Base-by-base conservation (phyloP, 176 grass and related monocot genomes). In the Puccinellia tenuiflora region DNA sequence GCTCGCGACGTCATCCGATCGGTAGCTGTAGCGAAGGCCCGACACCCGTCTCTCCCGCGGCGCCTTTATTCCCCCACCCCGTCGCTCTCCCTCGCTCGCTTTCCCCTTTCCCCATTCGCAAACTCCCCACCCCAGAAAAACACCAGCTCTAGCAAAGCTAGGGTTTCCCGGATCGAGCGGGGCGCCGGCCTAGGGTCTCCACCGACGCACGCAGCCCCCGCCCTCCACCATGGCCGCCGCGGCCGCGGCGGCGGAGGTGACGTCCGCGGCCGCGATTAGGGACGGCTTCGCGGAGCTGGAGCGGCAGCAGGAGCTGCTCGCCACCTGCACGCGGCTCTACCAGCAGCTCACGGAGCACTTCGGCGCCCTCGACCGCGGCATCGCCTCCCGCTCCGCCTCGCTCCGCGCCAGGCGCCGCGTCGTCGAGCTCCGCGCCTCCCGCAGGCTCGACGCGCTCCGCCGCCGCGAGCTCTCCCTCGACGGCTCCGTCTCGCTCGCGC, bases 271-370 rank as follows among this genome's bases (percentile, higher is more conserved):
- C 4, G 46, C 85, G 24, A 86, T 92, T 61, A 67, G 82, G 83
- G 88, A 87, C 64, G 91, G 93, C 57, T 92, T 95, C 79, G 93
- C 86, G 43, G 90, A 87, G 81, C 90, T 95, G 75, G 93, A 90
- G 88, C 85, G 87, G 78, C 93, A 92, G 86, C 93, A 91, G 70
- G 83, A 95, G 85, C 80, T 95, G 51, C 91, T 95, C 3, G 85
- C 84, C 16, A 86, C 79, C 67, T 95, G 93, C 83, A 95, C 93
- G 59, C 70, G 85, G 5, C 83, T 95, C 53, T 95, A 91, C 88
- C 91, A 86, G 76, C 90, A 95, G 83, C 93, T 96, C 28, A 86
- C 85, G 0, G 93, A 92, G 16, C 93, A 92, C 85, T 92, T 90
- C 90, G 59, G 79, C 48, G 54, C 88, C 28, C 83, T 95, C 22